Evolutionary conservation across 257 asterid species (phyloP).

Genomic region (Vinca minor): DNA sequence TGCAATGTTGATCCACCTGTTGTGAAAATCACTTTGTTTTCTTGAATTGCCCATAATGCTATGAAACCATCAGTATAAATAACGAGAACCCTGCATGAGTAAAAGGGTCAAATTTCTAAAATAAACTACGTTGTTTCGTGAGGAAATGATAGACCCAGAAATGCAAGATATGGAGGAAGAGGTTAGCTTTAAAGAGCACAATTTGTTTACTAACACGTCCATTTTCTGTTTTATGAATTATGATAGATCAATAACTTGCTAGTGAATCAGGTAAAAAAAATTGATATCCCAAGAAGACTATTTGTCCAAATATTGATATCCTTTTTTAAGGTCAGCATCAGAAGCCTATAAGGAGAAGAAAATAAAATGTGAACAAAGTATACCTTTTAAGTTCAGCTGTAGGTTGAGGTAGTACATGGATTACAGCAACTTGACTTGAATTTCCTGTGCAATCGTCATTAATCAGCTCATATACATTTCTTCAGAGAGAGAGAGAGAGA

Average conservation of each 20-base stretch:
- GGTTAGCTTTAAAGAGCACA: neutral
- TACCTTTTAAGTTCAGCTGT: conserved; percentile 78
- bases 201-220: neutral
- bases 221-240: neutral
- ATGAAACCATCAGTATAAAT: conserved; percentile 60
- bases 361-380: neutral
- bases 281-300: neutral
- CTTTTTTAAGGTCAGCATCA: neutral
- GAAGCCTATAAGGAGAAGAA: neutral
- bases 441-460: conserved; percentile 33
- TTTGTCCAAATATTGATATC: neutral
- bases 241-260: neutral
- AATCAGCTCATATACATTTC: conserved; percentile 12
- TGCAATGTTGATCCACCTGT: conserved; percentile 43
- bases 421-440: conserved; percentile 36
- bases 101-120: neutral
- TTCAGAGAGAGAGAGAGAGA: neutral
- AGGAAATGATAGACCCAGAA: neutral
- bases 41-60: conserved; percentile 67
- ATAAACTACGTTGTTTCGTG: neutral
- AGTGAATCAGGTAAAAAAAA: neutral
- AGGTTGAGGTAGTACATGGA: conserved; percentile 66
- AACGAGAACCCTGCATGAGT: conserved; percentile 54
- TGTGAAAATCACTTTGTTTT: conserved; percentile 49
- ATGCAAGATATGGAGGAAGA: neutral